A percentile compares a stretch with the other conserved stretches of the same genome.
Evolutionary conservation across 139 green algal species (phyloP).

Genomic region (Volvox africanus): DNA sequence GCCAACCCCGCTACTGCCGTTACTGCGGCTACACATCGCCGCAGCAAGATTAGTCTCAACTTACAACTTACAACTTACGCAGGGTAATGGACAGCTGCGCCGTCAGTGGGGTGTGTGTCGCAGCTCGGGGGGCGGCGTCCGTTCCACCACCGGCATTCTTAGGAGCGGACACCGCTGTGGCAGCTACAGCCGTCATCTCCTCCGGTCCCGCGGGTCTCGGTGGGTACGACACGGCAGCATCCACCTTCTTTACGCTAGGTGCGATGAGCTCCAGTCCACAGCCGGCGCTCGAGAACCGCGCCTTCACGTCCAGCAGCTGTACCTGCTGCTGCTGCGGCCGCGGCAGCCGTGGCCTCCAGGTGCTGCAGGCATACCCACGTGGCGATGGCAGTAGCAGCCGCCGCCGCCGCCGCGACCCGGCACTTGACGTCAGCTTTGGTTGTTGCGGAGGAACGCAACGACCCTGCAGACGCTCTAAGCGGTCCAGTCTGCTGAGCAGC

Average conservation of each 20-base stretch:
- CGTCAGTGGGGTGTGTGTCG: neutral
- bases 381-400: no score
- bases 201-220: neutral
- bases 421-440: neutral
- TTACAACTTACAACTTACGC: neutral
- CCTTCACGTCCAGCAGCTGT: constrained; percentile 3
- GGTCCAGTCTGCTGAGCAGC: neutral
- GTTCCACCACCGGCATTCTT: neutral
- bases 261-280: neutral
- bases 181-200: neutral
- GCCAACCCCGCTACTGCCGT: no score
- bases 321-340: neutral
- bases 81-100: constrained; percentile 5
- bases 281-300: neutral
- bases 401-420: neutral
- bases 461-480: neutral
- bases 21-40: no score
- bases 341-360: neutral
- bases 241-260: neutral
- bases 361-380: no score
- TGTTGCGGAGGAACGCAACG: neutral
- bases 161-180: neutral
- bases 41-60: no score
- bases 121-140: neutral
- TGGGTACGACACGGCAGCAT: neutral